These are phyloP conservation scores for Toxicodendron radicans DNA, from an alignment of 345 rosid species.

Conservation along the genomic window DNA sequence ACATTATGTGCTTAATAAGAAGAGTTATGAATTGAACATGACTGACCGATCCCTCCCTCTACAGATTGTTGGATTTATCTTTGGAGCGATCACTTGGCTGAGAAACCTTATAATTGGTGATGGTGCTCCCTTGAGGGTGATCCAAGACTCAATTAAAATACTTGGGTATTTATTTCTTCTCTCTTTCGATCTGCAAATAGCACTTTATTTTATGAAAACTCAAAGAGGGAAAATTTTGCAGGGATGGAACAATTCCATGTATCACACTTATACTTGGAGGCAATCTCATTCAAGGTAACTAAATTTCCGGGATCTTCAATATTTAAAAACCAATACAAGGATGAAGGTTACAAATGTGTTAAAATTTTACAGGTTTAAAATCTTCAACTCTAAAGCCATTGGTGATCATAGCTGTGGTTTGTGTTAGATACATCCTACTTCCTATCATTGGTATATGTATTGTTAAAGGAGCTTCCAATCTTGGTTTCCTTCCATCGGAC, in stretches of 20 bases:
- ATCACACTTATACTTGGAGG: constrained; percentile 92
- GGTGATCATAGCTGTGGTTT: constrained; percentile 58
- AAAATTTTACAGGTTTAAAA: constrained; percentile 49
- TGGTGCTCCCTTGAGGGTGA: constrained; percentile 65
- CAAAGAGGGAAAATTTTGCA: constrained; percentile 30
- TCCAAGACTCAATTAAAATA: constrained; percentile 74
- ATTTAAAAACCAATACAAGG: background rate
- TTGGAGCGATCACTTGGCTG: constrained; percentile 71
- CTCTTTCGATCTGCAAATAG: no score
- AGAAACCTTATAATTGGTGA: constrained; percentile 75
- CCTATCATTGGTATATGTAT: constrained; percentile 70
- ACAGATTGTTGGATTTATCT: constrained; percentile 77
- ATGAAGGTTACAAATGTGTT: background rate
- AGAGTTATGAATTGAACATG: background rate
- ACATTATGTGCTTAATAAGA: background rate
- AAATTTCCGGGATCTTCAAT: background rate
- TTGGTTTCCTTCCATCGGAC: constrained; percentile 77
- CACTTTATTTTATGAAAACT: no score
- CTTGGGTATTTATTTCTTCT: constrained; percentile 54
- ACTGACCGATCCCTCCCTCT: background rate
- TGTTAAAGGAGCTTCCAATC: constrained; percentile 61
- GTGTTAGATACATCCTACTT: constrained; percentile 56
- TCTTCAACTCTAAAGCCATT: constrained; percentile 55
- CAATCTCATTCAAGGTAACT: constrained; percentile 83
- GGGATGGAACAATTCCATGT: constrained; percentile 90